Base-by-base conservation (phyloP, 805 yeast species). In the Lipomyces starkeyi region DNA sequence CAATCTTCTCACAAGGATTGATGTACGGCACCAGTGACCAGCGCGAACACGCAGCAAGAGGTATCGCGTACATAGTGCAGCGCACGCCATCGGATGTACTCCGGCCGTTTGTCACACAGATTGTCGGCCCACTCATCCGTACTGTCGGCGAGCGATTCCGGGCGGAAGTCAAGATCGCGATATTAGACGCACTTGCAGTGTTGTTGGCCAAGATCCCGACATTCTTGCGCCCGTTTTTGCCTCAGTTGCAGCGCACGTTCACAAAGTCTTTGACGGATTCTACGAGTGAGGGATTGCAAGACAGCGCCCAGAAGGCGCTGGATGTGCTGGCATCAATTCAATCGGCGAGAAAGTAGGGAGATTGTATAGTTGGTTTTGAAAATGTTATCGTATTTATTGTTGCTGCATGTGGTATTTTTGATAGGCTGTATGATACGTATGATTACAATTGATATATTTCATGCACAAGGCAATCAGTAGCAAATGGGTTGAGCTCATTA, bases 121-220 rank as follows among this genome's bases (percentile, higher is more conserved):
- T 96, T 71, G 93, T 97, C 34, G 99, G 99, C 80, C 99, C 99
- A 53, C 84, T 95, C 76, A 95, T 95, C 80, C 92, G 99, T 84
- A 97, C 94, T 65, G 91, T 94, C 76, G 99, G 99, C 76, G 99
- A 95, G 79, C 88, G 97, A 79, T 94, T 91, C 73, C 86, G 89
- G 20, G 85, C 97, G 69, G 97, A 93, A 73, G 91, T 95, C 74
- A 95, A 95, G 83, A 89, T 97, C 49, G 97, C 97, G n/a, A 94
- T 96, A 73, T 83, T 95, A 75, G 84, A 85, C 70, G 97, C 98
- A 0, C 84, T 96, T 78, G 90, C 90, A 76, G 86, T 86, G 71
- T 81, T 96, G 76, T 87, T 95, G 75, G 80, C 81, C 29, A 91
- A 92, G 82, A 90, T 94, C 73, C 97, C 99, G 1, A 91, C 90